Evolutionary conservation across 2,329 filamentous ascomycete genomes (phyloP).

Genomic region (Celoporthe dispersa): DNA sequence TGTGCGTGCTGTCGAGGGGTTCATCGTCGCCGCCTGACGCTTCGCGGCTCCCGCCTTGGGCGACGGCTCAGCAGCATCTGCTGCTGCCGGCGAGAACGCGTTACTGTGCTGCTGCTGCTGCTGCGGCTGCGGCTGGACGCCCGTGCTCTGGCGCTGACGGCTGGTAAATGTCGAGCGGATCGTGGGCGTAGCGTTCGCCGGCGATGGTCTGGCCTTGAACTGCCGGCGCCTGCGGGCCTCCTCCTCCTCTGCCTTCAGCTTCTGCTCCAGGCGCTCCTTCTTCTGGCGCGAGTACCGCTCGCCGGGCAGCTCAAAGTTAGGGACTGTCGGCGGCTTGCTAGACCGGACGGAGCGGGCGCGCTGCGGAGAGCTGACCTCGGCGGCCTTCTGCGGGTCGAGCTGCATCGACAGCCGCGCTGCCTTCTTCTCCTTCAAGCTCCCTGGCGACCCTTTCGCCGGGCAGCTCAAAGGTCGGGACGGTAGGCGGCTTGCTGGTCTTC

Average conservation of each 20-base stretch:
- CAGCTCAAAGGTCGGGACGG: conserved; percentile 62
- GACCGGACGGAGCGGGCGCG: conserved; percentile 53
- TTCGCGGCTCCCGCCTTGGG: conserved; percentile 29
- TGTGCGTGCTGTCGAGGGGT: conserved; percentile 20
- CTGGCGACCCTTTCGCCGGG: conserved; percentile 65
- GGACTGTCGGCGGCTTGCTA: conserved; percentile 55
- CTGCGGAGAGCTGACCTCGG: conserved; percentile 44
- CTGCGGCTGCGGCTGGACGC: conserved; percentile 10
- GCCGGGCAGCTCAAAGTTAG: conserved; percentile 66
- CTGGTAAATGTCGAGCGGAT: conserved; percentile 64
- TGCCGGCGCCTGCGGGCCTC: conserved; percentile 64
- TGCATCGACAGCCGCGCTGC: conserved; percentile 56
- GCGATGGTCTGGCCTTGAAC: conserved; percentile 66
- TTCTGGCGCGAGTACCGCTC: conserved; percentile 63
- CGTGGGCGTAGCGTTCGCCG: conserved; percentile 43
- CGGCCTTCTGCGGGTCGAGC: conserved; percentile 42
- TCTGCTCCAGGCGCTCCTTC: conserved; percentile 59
- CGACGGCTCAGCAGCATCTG: conserved; percentile 17
- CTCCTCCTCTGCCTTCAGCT: conserved; percentile 60
- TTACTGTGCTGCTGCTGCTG: conserved; percentile 3
- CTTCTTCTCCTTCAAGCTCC: conserved; percentile 61
- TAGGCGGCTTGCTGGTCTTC: conserved; percentile 60
- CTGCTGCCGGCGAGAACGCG: neutral
- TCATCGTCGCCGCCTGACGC: conserved; percentile 26
- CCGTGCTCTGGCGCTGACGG: conserved; percentile 30